These are phyloP conservation scores for Abrus precatorius DNA, from an alignment of 306 rosid genomes.

Conservation along the genomic window DNA sequence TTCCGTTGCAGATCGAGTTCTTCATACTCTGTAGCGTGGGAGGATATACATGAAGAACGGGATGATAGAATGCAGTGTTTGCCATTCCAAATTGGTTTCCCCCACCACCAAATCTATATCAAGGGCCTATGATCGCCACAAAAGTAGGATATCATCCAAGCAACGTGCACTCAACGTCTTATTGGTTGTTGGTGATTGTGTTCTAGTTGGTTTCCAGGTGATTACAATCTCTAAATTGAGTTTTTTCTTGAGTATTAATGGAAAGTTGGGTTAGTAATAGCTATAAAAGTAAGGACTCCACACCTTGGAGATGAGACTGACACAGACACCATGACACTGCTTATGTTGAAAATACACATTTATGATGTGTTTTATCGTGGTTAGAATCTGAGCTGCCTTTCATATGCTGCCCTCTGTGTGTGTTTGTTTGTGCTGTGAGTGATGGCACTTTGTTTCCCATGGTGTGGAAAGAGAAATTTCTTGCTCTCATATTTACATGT, in stretches of 20 bases:
- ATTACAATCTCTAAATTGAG: conserved; percentile 37
- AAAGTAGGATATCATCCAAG: conserved; percentile 79
- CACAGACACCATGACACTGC: neutral
- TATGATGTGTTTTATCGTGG: neutral
- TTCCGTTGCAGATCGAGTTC: conserved; percentile 61
- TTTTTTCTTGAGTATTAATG: conserved; percentile 14
- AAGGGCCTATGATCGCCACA: conserved; percentile 93
- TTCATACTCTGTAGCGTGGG: conserved; percentile 51
- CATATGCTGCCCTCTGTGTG: neutral
- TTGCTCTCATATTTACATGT: neutral
- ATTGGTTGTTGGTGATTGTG: conserved; percentile 97
- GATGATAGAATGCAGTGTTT: conserved; percentile 96
- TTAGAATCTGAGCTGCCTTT: conserved; percentile 6
- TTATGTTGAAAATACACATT: neutral
- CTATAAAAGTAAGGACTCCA: neutral
- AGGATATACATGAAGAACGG: conserved; percentile 70
- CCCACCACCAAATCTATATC: conserved; percentile 72
- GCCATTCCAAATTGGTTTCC: conserved; percentile 91
- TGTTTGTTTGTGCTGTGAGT: neutral
- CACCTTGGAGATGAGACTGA: neutral
- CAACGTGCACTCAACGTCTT: conserved; percentile 80
- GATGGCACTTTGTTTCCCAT: neutral
- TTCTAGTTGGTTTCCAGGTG: conserved; percentile 97
- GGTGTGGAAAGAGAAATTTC: neutral
- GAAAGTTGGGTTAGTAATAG: neutral